These are phyloP conservation scores for Aureobasidium lini DNA, from an alignment of 2,329 filamentous ascomycete species.

Conservation along the genomic window DNA sequence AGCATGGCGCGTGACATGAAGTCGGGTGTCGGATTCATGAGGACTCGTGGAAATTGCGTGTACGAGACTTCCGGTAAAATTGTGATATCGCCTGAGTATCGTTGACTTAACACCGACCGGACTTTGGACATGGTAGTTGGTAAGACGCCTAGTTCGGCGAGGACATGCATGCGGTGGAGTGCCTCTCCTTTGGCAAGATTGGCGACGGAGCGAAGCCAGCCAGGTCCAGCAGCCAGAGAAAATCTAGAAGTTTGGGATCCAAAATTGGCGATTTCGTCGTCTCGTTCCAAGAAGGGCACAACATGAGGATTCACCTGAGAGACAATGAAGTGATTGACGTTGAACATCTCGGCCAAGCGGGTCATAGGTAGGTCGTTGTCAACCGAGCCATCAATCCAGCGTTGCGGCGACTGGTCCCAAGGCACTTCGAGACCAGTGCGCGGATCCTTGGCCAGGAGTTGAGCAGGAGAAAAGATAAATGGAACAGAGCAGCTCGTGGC, in stretches of 20 bases:
- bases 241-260: conserved; percentile 28
- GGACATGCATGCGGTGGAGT: conserved; percentile 69
- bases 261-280: conserved; percentile 42
- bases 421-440: conserved; percentile 66
- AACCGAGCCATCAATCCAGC: conserved; percentile 90
- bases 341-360: conserved; percentile 87
- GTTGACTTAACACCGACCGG: conserved; percentile 75
- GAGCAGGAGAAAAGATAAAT: conserved; percentile 71
- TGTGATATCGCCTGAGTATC: conserved; percentile 91
- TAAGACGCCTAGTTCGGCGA: conserved; percentile 73
- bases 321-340: conserved; percentile 96
- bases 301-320: conserved; percentile 96
- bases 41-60: conserved; percentile 64
- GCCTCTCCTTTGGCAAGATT: conserved; percentile 71
- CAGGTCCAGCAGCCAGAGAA: conserved; percentile 36
- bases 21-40: conserved; percentile 75
- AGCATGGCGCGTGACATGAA: conserved; percentile 78
- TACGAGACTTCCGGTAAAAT: conserved; percentile 76
- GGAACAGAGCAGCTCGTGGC: conserved; percentile 94
- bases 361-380: conserved; percentile 92
- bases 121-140: conserved; percentile 63
- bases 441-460: conserved; percentile 77
- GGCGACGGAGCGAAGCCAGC: conserved; percentile 61
- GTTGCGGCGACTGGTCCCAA: conserved; percentile 79
- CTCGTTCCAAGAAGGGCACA: conserved; percentile 72